phyloP scores from a whole-genome alignment of 345 rosid species.

The Eucalyptus curtisii region DNA sequence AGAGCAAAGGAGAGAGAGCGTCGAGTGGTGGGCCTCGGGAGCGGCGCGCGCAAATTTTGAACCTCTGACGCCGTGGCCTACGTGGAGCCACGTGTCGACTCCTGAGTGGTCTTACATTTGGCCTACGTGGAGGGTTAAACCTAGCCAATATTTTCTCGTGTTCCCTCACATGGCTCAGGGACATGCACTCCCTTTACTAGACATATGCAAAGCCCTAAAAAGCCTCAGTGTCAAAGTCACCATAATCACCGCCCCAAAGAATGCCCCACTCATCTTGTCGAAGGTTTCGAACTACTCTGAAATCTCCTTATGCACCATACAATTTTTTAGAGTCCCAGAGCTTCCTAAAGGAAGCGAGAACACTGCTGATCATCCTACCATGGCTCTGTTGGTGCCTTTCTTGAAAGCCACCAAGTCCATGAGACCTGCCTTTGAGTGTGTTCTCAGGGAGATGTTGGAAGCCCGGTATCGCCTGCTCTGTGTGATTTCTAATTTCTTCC shows the following conservation, averaged over 20 bases:
- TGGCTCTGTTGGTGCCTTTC: background rate
- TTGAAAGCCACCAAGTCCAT: conserved; percentile 1
- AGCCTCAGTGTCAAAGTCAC: conserved; percentile 1
- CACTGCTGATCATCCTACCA: conserved; percentile 2
- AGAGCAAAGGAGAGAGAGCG: too few species aligned
- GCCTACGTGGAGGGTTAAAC: too few species aligned
- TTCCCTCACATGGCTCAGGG: conserved; percentile 9
- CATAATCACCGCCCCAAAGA: conserved; percentile 11
- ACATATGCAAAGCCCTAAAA: conserved; percentile 9
- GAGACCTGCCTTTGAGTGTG: conserved; percentile 1
- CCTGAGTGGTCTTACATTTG: too few species aligned
- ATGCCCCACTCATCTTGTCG: background rate
- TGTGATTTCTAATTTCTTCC: conserved; percentile 3
- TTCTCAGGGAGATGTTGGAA: background rate
- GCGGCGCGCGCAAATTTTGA: too few species aligned
- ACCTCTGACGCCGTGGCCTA: too few species aligned
- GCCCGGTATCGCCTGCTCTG: background rate
- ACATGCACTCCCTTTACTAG: conserved; percentile 19
- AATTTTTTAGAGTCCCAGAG: background rate
- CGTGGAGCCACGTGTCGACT: too few species aligned
- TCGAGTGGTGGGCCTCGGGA: too few species aligned
- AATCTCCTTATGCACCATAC: background rate
- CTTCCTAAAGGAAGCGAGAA: conserved; percentile 6
- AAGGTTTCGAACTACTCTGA: background rate
- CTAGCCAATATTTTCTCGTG: too few species aligned